Evolutionary conservation across 2,329 filamentous ascomycete genomes (phyloP).

Genomic region (Aspergillus persii): DNA sequence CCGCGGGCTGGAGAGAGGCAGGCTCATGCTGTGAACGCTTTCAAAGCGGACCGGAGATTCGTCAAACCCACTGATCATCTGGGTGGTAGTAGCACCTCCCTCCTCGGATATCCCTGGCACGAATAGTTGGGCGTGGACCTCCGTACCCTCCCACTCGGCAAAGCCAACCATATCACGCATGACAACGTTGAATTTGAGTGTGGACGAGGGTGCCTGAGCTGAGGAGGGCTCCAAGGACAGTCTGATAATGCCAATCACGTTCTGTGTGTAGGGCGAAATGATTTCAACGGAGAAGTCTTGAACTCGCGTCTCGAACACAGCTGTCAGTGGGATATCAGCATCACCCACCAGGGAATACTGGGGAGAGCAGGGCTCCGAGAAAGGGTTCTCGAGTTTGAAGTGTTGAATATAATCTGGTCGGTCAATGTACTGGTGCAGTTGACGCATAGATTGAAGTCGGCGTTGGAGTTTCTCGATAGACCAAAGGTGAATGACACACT

Average conservation of each 20-base stretch:
- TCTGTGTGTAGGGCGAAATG: slow-evolving; percentile 85
- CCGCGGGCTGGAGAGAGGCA: slow-evolving; percentile 73
- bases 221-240: slow-evolving; percentile 91
- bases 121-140: slow-evolving; percentile 96
- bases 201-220: slow-evolving; percentile 85
- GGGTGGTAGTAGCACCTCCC: slow-evolving; percentile 88
- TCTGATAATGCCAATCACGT: slow-evolving; percentile 85
- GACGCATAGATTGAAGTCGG: slow-evolving; percentile 86
- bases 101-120: slow-evolving; percentile 86
- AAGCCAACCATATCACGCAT: slow-evolving; percentile 97
- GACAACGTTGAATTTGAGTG: slow-evolving; percentile 95
- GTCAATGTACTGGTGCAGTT: slow-evolving; percentile 95
- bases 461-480: slow-evolving; percentile 88
- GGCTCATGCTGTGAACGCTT: slow-evolving; percentile 96
- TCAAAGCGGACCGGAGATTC: slow-evolving; percentile 91
- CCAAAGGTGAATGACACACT: slow-evolving; percentile 86
- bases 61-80: slow-evolving; percentile 91
- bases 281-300: slow-evolving; percentile 93
- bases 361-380: slow-evolving; percentile 85
- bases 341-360: slow-evolving; percentile 92
- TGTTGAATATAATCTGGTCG: slow-evolving; percentile 93
- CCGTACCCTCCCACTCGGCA: slow-evolving; percentile 88
- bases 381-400: slow-evolving; percentile 88
- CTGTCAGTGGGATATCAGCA: slow-evolving; percentile 84
- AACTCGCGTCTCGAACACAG: slow-evolving; percentile 90